A percentile compares a stretch with the other conserved stretches of the same genome.
phyloP scores from a whole-genome alignment of 2,329 filamentous ascomycete species.

The Alternaria sp. region DNA sequence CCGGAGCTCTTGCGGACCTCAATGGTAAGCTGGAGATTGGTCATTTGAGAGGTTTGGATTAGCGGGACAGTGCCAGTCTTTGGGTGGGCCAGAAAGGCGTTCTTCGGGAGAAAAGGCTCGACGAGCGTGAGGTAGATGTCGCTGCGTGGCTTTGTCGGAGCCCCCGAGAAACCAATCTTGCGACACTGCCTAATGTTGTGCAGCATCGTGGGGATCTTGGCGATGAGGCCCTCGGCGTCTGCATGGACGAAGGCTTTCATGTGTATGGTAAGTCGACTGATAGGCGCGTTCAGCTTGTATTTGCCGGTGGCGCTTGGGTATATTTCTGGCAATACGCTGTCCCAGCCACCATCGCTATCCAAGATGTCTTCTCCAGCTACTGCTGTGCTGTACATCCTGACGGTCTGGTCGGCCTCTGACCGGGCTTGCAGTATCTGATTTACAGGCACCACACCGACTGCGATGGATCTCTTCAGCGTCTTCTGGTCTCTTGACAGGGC shows the following conservation, averaged over 20 bases:
- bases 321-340: slow-evolving; percentile 69
- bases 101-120: slow-evolving; percentile 76
- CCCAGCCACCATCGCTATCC: slow-evolving; percentile 70
- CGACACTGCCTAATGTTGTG: slow-evolving; percentile 80
- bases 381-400: slow-evolving; percentile 77
- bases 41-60: slow-evolving; percentile 67
- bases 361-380: slow-evolving; percentile 36
- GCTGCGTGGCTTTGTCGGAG: slow-evolving; percentile 83
- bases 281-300: slow-evolving; percentile 73
- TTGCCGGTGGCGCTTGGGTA: slow-evolving; percentile 74
- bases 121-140: slow-evolving; percentile 93
- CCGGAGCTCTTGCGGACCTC: slow-evolving; percentile 83
- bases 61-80: slow-evolving; percentile 83
- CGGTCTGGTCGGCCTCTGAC: slow-evolving; percentile 75
- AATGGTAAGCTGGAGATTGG: slow-evolving; percentile 84
- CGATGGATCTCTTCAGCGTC: slow-evolving; percentile 71
- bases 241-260: slow-evolving; percentile 77
- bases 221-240: slow-evolving; percentile 82
- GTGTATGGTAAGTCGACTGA: slow-evolving; percentile 80
- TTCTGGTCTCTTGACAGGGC: slow-evolving; percentile 52
- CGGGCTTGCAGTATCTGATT: slow-evolving; percentile 75
- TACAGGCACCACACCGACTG: slow-evolving; percentile 77
- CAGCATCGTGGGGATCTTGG: slow-evolving; percentile 84
- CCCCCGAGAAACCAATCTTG: slow-evolving; percentile 93
- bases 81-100: slow-evolving; percentile 68